Conservation (phyloP, 2,329 filamentous ascomycete species). For the Aureobasidium musti region DNA sequence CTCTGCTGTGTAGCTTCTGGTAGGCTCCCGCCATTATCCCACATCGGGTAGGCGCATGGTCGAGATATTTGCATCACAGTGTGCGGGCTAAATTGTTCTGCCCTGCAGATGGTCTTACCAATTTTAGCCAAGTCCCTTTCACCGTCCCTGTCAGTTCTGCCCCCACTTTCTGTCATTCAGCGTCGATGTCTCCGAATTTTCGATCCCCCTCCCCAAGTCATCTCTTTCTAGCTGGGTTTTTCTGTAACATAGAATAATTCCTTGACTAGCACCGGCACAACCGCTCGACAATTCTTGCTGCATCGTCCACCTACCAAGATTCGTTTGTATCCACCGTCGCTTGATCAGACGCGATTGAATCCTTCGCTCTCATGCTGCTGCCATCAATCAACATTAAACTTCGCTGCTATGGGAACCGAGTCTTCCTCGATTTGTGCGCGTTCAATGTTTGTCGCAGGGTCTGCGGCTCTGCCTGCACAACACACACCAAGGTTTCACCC, state of each 20-base stretch:
- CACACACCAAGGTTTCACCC: conserved; percentile 24
- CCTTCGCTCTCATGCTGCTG: background rate
- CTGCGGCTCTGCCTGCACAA: conserved; percentile 6
- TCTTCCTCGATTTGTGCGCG: background rate
- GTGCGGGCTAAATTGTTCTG: conserved; percentile 9
- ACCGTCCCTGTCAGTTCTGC: conserved; percentile 19
- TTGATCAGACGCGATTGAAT: background rate
- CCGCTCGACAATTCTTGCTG: conserved; percentile 23
- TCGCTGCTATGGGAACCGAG: background rate
- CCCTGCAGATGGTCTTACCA: conserved; percentile 22
- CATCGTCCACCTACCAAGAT: conserved; percentile 19
- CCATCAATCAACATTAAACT: background rate
- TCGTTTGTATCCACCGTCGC: background rate
- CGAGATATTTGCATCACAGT: background rate
- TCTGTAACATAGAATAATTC: conserved; percentile 18
- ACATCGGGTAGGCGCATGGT: conserved; percentile 11
- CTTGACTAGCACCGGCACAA: conserved; percentile 19
- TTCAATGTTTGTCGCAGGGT: background rate
- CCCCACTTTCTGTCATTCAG: conserved; percentile 22
- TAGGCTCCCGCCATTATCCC: conserved; percentile 1
- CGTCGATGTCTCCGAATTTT: conserved; percentile 20
- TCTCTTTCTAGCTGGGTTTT: conserved; percentile 25
- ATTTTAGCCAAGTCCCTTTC: background rate
- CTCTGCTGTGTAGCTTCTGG: conserved; percentile 4
- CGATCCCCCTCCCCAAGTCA: conserved; percentile 20